phyloP scores from a whole-genome alignment of 208 protist genomes.

The Leishmania tarentolae region DNA sequence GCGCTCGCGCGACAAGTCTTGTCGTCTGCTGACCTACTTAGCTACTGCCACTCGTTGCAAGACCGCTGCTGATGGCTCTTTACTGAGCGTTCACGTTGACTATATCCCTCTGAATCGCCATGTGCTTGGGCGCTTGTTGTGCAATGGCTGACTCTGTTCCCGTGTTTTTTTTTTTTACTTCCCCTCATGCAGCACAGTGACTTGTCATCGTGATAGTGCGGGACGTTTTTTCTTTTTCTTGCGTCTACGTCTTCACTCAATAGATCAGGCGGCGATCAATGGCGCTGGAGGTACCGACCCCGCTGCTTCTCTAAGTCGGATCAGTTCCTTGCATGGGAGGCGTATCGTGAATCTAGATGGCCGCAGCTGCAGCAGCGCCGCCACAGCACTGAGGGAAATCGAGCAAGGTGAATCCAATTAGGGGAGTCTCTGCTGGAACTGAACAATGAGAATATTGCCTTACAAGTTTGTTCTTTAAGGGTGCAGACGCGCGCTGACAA shows the following conservation, averaged over 20 bases:
- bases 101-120: background rate
- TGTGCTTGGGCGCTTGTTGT: background rate
- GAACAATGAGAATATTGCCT: conserved; percentile 39
- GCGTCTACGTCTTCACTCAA: background rate
- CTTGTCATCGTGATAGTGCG: background rate
- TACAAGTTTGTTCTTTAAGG: conserved; percentile 14
- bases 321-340: conserved; percentile 24
- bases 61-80: background rate
- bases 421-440: conserved; percentile 49
- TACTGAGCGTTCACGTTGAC: background rate
- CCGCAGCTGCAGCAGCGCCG: conserved; percentile 15
- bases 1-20: background rate
- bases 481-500: conserved; percentile 22
- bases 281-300: conserved; percentile 7
- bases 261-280: conserved; percentile 2
- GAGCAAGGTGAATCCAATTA: conserved; percentile 20
- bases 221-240: conserved; percentile 1
- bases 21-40: background rate
- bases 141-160: background rate
- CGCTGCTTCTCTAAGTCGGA: conserved; percentile 11
- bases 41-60: background rate
- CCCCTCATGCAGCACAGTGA: background rate
- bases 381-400: conserved; percentile 1
- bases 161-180: background rate
- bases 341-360: conserved; percentile 12